Conservation (phyloP, 441 rosid genomes). For the Geranium incanum region DNA sequence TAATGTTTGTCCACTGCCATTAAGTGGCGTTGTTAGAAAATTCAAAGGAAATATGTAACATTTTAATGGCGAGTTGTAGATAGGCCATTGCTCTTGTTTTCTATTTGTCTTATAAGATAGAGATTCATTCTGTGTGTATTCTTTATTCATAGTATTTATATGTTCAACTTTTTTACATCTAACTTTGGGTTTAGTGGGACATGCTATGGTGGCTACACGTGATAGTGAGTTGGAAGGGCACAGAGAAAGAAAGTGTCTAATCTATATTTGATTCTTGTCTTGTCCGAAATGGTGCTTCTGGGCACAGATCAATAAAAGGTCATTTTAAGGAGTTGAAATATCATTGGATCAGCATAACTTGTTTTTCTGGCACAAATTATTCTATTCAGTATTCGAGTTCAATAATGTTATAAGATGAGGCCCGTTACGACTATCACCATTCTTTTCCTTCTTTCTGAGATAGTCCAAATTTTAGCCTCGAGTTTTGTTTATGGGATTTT, state of each 20-base stretch:
- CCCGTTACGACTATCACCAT: conserved; percentile 2
- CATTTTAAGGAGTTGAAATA: not conserved
- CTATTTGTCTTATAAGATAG: not conserved
- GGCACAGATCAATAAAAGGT: not conserved
- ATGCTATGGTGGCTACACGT: not conserved
- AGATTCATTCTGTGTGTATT: not conserved
- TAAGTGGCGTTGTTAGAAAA: not conserved
- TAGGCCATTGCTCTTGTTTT: not conserved
- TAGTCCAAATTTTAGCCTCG: not conserved
- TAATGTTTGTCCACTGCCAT: not conserved
- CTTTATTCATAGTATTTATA: not conserved
- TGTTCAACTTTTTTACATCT: not conserved
- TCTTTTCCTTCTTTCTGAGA: not conserved
- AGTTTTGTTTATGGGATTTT: not conserved
- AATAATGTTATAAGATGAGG: not conserved
- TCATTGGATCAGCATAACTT: not conserved
- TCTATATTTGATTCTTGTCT: not conserved
- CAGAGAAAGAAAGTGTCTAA: not conserved
- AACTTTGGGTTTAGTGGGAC: conserved; percentile 2
- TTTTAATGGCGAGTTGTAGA: not conserved
- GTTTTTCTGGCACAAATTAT: not conserved
- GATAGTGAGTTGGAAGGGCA: not conserved
- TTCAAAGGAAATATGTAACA: not conserved
- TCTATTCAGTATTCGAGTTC: not conserved
- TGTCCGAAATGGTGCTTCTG: not conserved